phyloP scores from a whole-genome alignment of 1,139 yeast species.

The Diutina mesorugosa region DNA sequence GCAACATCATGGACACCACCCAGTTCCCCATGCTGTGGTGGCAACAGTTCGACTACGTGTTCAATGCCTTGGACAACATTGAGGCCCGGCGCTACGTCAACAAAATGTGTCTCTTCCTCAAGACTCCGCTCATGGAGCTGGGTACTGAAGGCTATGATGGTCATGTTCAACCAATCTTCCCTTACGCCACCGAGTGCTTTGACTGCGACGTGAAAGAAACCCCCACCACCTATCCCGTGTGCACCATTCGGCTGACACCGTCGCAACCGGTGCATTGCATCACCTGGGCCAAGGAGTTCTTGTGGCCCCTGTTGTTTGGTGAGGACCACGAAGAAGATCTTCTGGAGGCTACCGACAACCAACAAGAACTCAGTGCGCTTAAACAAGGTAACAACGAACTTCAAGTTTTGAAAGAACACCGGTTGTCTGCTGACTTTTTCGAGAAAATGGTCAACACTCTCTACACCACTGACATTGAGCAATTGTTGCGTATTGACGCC shows the following conservation, averaged over 20 bases:
- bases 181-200: slow-evolving; percentile 79
- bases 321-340: slow-evolving; percentile 30
- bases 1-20: slow-evolving; percentile 71
- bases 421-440: slow-evolving; percentile 20
- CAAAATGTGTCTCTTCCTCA: slow-evolving; percentile 59
- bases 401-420: slow-evolving; percentile 40
- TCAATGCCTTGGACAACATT: slow-evolving; percentile 86
- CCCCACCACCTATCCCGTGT: slow-evolving; percentile 87
- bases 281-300: slow-evolving; percentile 93
- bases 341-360: slow-evolving; percentile 43
- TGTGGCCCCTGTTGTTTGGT: slow-evolving; percentile 73
- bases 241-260: slow-evolving; percentile 94
- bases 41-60: slow-evolving; percentile 60
- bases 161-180: slow-evolving; percentile 83
- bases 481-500: slow-evolving; percentile 57
- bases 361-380: slow-evolving; percentile 56
- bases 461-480: slow-evolving; percentile 60
- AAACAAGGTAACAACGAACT: slow-evolving; percentile 69
- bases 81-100: slow-evolving; percentile 91
- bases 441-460: slow-evolving; percentile 37
- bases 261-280: slow-evolving; percentile 93
- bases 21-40: slow-evolving; percentile 76
- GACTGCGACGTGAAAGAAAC: slow-evolving; percentile 82
- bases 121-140: slow-evolving; percentile 74
- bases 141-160: slow-evolving; percentile 96